Evolutionary conservation across 352 stramenopile species (phyloP).

Genomic region (Aphanomyces cochlioides): DNA sequence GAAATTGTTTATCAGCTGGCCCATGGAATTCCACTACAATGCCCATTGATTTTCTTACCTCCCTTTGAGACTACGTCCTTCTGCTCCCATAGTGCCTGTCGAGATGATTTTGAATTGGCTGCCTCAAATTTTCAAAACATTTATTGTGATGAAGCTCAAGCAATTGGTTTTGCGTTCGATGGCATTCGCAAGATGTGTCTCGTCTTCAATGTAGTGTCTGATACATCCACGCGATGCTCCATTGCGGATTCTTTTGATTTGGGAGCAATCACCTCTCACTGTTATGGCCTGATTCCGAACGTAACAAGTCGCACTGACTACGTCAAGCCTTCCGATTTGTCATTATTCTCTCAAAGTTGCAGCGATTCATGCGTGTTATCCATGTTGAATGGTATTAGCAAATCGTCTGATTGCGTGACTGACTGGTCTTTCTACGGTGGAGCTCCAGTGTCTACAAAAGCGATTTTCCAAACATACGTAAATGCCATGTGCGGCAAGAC

Average conservation of each 20-base stretch:
- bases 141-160: background rate
- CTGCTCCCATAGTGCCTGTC: background rate
- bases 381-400: background rate
- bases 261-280: background rate
- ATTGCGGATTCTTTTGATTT: background rate
- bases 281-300: background rate
- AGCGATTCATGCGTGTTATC: background rate
- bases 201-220: background rate
- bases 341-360: background rate
- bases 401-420: background rate
- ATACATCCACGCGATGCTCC: background rate
- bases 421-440: background rate
- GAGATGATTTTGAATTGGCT: background rate
- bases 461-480: background rate
- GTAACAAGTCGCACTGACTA: background rate
- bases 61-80: too few species aligned
- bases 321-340: background rate
- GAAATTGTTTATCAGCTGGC: too few species aligned
- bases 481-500: constrained; percentile 1
- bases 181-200: background rate
- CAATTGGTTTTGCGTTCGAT: background rate
- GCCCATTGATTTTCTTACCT: too few species aligned
- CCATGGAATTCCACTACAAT: too few species aligned
- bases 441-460: background rate
- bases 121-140: background rate